Percentiles rank a stretch among this genome's conserved stretches.
Evolutionary conservation across 768 basidiomycete genomes (phyloP).

Genomic region (Agrocybe pediades): DNA sequence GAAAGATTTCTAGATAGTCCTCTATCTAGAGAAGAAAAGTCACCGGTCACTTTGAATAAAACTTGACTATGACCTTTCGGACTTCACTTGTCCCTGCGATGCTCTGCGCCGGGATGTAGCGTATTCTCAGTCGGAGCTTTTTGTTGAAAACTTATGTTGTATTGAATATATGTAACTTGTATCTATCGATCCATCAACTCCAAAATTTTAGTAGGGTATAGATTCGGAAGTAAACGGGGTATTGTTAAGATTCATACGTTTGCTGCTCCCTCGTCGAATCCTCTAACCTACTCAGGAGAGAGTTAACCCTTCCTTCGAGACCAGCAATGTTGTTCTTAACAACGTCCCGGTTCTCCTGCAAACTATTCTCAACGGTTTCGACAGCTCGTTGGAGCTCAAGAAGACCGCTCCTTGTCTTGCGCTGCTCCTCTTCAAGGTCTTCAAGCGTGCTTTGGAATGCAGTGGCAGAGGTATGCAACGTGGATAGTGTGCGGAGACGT

Average conservation of each 20-base stretch:
- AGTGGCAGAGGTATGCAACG: conserved; percentile 80
- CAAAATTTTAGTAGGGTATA: neutral
- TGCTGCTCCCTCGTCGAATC: conserved; percentile 30
- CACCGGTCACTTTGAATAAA: too few species aligned
- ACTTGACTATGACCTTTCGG: too few species aligned
- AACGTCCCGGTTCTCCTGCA: conserved; percentile 70
- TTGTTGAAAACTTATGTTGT: neutral
- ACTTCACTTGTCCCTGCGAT: too few species aligned
- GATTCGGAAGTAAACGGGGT: neutral
- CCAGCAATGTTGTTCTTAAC: conserved; percentile 75
- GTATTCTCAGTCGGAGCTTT: neutral
- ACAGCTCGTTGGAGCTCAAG: conserved; percentile 72
- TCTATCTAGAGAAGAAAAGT: too few species aligned
- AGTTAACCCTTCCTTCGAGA: conserved; percentile 56
- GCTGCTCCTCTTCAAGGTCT: conserved; percentile 73
- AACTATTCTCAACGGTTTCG: conserved; percentile 69
- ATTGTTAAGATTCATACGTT: conserved; percentile 8
- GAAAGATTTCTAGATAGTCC: neutral
- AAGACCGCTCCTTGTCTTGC: conserved; percentile 59
- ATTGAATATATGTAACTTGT: neutral
- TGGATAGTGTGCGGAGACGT: conserved; percentile 81
- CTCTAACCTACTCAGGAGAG: conserved; percentile 42
- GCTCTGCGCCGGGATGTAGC: neutral
- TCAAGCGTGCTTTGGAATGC: conserved; percentile 72
- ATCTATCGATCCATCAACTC: neutral